phyloP scores from a whole-genome alignment of 2,329 filamentous ascomycete genomes.

The Talaromyces rugulosus region DNA sequence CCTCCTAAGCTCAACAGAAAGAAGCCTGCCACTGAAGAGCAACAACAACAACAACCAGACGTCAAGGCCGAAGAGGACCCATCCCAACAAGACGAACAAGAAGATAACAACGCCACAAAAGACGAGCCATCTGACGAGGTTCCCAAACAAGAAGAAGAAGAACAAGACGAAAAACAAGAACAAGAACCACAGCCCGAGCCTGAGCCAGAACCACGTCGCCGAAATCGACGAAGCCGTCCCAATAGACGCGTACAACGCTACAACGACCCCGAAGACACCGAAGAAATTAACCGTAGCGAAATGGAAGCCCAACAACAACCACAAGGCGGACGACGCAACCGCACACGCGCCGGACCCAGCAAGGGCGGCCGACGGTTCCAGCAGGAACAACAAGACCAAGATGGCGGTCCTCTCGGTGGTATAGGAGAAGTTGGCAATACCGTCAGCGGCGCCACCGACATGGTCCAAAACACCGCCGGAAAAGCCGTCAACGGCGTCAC shows the following conservation, averaged over 20 bases:
- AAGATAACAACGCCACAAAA: neutral
- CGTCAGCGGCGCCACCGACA: slow-evolving; percentile 50
- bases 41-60: slow-evolving; percentile 15
- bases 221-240: slow-evolving; percentile 13
- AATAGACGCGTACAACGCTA: slow-evolving; percentile 21
- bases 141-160: slow-evolving; percentile 8
- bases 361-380: slow-evolving; percentile 38
- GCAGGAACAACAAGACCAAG: slow-evolving; percentile 25
- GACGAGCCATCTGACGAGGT: neutral
- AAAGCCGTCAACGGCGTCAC: slow-evolving; percentile 43
- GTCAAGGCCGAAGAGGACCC: slow-evolving; percentile 13
- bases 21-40: slow-evolving; percentile 22
- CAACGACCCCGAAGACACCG: slow-evolving; percentile 36
- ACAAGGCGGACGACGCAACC: slow-evolving; percentile 42
- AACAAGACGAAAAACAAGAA: slow-evolving; percentile 17
- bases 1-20: slow-evolving; percentile 30
- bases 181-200: slow-evolving; percentile 38
- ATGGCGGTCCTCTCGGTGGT: slow-evolving; percentile 40
- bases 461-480: slow-evolving; percentile 47
- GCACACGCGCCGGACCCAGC: slow-evolving; percentile 53
- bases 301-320: slow-evolving; percentile 48
- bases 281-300: slow-evolving; percentile 33
- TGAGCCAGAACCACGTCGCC: slow-evolving; percentile 35
- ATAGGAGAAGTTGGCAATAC: slow-evolving; percentile 55
- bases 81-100: slow-evolving; percentile 11